Base-by-base conservation (phyloP, 495 filamentous ascomycete genomes). In the Xylaria bambusicola region DNA sequence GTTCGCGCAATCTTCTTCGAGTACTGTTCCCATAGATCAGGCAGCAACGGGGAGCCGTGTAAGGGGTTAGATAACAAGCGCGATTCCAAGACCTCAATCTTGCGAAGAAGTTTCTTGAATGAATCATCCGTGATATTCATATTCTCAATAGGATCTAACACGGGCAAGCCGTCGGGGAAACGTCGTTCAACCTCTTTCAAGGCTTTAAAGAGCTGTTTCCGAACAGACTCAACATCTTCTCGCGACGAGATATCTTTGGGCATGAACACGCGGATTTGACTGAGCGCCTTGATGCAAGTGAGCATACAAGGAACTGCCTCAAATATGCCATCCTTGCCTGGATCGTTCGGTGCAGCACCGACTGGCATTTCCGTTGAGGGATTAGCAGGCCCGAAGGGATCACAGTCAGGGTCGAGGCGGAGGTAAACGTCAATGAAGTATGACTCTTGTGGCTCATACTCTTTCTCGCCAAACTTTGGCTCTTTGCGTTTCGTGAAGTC, bases 1-100 rank as follows among this genome's bases (percentile, higher is more conserved):
- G 73, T 78, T 9, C 92, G 64, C n/a, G 84, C 82, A 17, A 94
- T 81, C 77, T 98, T 98, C 60, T 79, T 77, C 12, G 84, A 81
- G 66, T 97, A 97, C 70, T 89, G 86, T 29, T 92, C 83, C 77
- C 91, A 98, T 12, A 98, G 78, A 38, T 88, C 86, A 2, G 86
- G 80, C 31, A 98, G 77, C 12, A 91, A 81, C 2, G 92, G 88
- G 5, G 93, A 96, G 61, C 91, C 89, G 73, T 97, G 91, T 26
- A 98, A 80, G 13, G 93, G 91, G 65, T 96, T 97, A 12, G 87
- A 75, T 6, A 97, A 73, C n/a, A 98, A 77, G 26, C 88, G 84
- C n/a, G 92, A 91, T 71, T 98, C 95, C 6, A 98, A 83, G 24
- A 97, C 89, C 70, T 98, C 95, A 58, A 98, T 97, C 85, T 97